Conservation (phyloP, 108 stramenopile species). For the Schizochytrium sp. region DNA sequence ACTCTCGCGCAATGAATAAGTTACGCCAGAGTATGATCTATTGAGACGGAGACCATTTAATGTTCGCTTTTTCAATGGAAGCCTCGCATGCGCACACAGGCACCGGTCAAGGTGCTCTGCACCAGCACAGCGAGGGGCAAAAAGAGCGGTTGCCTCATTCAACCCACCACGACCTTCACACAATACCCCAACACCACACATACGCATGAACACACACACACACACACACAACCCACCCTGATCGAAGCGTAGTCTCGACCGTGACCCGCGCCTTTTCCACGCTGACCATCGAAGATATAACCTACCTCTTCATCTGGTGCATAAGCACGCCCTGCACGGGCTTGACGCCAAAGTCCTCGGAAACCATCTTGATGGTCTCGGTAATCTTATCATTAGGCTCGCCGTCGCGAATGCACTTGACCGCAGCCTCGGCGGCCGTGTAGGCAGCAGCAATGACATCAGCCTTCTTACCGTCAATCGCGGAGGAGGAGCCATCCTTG, state of each 20-base stretch:
- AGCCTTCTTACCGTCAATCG: conserved; percentile 34
- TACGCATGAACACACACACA: too few species aligned
- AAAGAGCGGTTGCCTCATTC: background rate
- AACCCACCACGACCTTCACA: too few species aligned
- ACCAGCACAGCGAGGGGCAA: conserved; percentile 17
- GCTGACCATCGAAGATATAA: background rate
- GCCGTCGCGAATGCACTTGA: conserved; percentile 75
- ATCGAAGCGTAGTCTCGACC: too few species aligned
- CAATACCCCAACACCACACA: too few species aligned
- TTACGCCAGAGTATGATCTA: background rate
- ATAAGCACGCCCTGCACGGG: conserved; percentile 83
- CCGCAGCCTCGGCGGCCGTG: conserved; percentile 90
- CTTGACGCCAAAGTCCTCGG: conserved; percentile 82
- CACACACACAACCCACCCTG: too few species aligned
- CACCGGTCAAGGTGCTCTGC: background rate
- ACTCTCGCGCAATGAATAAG: background rate
- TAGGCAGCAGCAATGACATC: conserved; percentile 86
- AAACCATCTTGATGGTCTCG: conserved; percentile 76
- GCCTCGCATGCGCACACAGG: conserved; percentile 11
- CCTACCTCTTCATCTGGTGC: conserved; percentile 94
- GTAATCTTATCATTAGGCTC: conserved; percentile 64
- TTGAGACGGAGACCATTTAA: background rate
- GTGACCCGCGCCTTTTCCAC: too few species aligned
- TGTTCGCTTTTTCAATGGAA: background rate
- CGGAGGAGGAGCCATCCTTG: background rate